These are phyloP conservation scores for Bisporella sp. DNA, from an alignment of 2,329 filamentous ascomycete species.

Conservation along the genomic window DNA sequence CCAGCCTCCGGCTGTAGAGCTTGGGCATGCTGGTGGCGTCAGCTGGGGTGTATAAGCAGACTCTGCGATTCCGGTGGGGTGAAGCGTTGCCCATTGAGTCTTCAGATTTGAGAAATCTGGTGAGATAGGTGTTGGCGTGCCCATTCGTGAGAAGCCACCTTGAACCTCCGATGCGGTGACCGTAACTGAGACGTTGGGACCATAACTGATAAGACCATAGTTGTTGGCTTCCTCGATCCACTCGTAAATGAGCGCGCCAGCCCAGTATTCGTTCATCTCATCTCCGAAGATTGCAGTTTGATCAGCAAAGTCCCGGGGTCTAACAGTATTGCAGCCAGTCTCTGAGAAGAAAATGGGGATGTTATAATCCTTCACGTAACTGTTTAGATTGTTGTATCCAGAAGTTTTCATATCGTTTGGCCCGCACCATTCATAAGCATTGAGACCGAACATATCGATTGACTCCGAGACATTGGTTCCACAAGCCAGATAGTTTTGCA, in stretches of 20 bases:
- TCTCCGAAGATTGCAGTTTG: conserved; percentile 70
- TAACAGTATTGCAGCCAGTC: conserved; percentile 69
- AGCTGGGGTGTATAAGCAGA: conserved; percentile 58
- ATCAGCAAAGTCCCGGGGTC: conserved; percentile 59
- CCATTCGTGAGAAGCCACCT: conserved; percentile 63
- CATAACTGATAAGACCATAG: conserved; percentile 77
- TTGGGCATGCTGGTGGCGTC: conserved; percentile 62
- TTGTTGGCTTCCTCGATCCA: conserved; percentile 82
- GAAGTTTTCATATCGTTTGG: conserved; percentile 45
- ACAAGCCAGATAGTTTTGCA: conserved; percentile 71
- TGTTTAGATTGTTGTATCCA: conserved; percentile 64
- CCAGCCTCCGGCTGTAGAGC: conserved; percentile 64
- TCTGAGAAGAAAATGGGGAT: conserved; percentile 90
- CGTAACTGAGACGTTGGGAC: conserved; percentile 45
- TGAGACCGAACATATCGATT: conserved; percentile 79
- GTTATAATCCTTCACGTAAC: conserved; percentile 61
- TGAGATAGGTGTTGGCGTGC: conserved; percentile 63
- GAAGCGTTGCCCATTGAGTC: conserved; percentile 66
- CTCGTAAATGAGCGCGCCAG: conserved; percentile 79
- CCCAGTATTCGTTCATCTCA: conserved; percentile 64
- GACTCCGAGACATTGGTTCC: conserved; percentile 61
- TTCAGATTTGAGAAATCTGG: conserved; percentile 78
- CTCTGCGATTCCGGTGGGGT: conserved; percentile 60
- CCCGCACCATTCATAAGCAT: conserved; percentile 79
- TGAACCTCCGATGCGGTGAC: conserved; percentile 47